These are phyloP conservation scores for Hyaloscypha hepaticicola DNA, from an alignment of 495 filamentous ascomycete genomes.

Conservation along the genomic window DNA sequence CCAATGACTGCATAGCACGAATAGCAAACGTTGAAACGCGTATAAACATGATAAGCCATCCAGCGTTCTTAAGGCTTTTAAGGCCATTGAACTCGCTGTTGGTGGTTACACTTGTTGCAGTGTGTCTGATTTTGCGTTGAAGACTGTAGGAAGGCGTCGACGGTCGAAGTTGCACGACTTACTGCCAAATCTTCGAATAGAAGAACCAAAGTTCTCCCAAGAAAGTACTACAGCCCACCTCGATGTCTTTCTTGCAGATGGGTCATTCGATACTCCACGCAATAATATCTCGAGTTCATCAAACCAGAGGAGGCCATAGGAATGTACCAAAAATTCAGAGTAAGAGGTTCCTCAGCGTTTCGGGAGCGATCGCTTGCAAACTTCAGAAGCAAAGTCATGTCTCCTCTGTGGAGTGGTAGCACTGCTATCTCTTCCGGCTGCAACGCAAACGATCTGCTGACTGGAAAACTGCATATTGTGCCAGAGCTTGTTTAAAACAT, in stretches of 20 bases:
- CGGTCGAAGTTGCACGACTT: background rate
- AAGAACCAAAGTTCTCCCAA: background rate
- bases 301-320: background rate
- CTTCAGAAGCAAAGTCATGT: background rate
- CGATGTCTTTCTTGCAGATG: background rate
- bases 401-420: background rate
- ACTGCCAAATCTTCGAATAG: background rate
- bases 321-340: background rate
- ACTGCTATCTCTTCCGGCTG: background rate
- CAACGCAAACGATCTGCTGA: background rate
- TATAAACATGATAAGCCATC: conserved; percentile 68
- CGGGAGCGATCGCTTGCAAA: background rate
- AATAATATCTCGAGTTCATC: background rate
- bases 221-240: background rate
- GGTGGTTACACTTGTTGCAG: conserved; percentile 59
- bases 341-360: background rate
- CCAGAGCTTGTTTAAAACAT: background rate
- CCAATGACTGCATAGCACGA: conserved; percentile 53
- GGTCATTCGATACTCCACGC: background rate
- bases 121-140: conserved; percentile 61
- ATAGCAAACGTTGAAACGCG: conserved; percentile 58
- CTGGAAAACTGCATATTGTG: background rate
- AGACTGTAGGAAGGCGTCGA: conserved; percentile 30
- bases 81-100: conserved; percentile 65
- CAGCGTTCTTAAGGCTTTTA: conserved; percentile 53